Conservation (phyloP, 805 yeast species). For the Yarrowia yakushimensis region DNA sequence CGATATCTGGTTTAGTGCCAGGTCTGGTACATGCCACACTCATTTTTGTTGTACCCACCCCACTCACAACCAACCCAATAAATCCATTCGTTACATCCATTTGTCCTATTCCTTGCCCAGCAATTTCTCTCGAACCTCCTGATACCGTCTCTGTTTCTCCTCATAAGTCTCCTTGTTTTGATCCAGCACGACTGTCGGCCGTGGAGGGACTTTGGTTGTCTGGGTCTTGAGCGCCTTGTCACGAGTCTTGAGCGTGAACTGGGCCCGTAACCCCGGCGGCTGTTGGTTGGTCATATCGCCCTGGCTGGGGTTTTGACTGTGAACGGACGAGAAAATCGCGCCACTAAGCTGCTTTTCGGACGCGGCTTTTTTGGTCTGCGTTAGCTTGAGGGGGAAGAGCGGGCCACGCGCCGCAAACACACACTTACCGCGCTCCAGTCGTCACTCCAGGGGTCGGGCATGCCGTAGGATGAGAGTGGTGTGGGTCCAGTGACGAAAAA, state of each 20-base stretch:
- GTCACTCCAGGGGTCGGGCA: conserved; percentile 25
- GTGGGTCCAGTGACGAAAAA: background rate
- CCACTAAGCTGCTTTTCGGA: conserved; percentile 8
- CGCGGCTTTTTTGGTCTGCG: conserved; percentile 7
- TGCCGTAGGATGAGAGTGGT: conserved; percentile 9
- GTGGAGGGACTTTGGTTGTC: background rate
- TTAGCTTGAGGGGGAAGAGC: background rate
- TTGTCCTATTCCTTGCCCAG: conserved; percentile 1
- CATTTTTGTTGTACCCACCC: no score
- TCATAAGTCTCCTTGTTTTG: conserved; percentile 16
- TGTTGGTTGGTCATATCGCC: background rate
- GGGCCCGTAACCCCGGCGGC: conserved; percentile 17
- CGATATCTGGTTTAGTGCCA: no score
- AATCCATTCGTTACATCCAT: background rate
- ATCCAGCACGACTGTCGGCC: conserved; percentile 3
- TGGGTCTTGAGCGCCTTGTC: conserved; percentile 13
- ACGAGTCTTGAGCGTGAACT: conserved; percentile 17
- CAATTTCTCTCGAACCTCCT: conserved; percentile 14
- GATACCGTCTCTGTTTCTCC: conserved; percentile 14
- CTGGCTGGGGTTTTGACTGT: background rate
- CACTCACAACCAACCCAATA: no score
- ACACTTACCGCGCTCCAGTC: conserved; percentile 20
- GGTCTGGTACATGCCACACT: no score
- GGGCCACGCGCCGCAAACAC: background rate
- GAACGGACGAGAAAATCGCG: conserved; percentile 3